Evolutionary conservation across 1,284 basidiomycete species (phyloP).

Genomic region (Ustilago sp.): DNA sequence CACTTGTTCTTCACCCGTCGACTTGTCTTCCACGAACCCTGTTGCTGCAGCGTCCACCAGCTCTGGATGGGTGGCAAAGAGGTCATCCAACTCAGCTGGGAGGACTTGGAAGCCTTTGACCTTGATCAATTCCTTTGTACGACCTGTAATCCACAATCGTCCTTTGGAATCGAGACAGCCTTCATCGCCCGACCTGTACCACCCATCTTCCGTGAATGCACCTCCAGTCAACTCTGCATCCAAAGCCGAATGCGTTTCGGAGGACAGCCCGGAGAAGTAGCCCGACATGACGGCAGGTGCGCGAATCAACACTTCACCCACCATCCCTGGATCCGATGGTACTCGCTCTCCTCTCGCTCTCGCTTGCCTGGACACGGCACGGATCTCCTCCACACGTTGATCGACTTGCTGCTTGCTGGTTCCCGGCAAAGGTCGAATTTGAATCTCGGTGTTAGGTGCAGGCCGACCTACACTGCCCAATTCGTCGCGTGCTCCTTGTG

Average conservation of each 20-base stretch:
- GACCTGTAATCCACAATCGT: constrained; percentile 59
- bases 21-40: constrained; percentile 28
- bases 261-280: constrained; percentile 55
- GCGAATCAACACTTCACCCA: constrained; percentile 54
- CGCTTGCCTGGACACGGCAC: constrained; percentile 24
- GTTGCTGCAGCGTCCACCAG: constrained; percentile 49
- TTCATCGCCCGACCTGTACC: constrained; percentile 58
- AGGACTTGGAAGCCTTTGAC: constrained; percentile 61
- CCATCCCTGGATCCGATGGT: constrained; percentile 40
- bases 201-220: constrained; percentile 55
- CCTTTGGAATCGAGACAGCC: constrained; percentile 54
- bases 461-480: constrained; percentile 51
- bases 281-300: constrained; percentile 54
- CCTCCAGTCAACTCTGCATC: constrained; percentile 35
- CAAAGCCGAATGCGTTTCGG: constrained; percentile 50
- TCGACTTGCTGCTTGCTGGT: constrained; percentile 29
- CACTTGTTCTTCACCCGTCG: constrained; percentile 43
- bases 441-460: constrained; percentile 31
- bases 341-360: constrained; percentile 39
- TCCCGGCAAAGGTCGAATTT: constrained; percentile 40
- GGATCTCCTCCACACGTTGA: constrained; percentile 37
- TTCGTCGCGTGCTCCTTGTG: constrained; percentile 29
- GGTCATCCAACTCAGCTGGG: constrained; percentile 56
- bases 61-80: constrained; percentile 45
- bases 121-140: constrained; percentile 59